Percentiles rank a stretch among this genome's conserved stretches.
Conservation (phyloP, 306 rosid genomes). For the Glycine latifolia region DNA sequence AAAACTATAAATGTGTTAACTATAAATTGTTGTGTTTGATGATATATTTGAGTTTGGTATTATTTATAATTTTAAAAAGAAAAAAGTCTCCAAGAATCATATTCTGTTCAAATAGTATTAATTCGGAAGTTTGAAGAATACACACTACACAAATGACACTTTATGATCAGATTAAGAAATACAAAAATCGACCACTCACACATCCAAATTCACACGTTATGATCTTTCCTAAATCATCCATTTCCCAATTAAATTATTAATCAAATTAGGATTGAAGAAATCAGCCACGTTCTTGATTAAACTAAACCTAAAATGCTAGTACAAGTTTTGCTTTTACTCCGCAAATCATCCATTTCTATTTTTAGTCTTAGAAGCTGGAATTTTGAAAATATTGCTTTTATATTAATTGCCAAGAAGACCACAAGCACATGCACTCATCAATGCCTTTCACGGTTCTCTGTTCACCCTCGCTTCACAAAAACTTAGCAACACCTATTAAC, state of each 20-base stretch:
- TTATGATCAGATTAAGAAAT: neutral
- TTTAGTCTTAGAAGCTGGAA: constrained; percentile 35
- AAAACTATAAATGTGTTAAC: no score
- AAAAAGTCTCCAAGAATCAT: neutral
- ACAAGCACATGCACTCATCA: constrained; percentile 67
- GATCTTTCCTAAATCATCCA: neutral
- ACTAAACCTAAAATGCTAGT: no score
- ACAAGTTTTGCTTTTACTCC: constrained; percentile 5
- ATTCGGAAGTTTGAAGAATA: neutral
- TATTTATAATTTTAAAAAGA: neutral
- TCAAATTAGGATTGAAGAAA: neutral
- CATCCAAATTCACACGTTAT: neutral
- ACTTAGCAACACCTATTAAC: no score
- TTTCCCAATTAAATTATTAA: neutral
- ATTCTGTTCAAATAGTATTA: neutral
- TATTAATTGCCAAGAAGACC: constrained; percentile 39
- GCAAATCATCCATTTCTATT: constrained; percentile 43
- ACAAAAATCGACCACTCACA: neutral
- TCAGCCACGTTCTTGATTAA: neutral
- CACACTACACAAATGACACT: neutral
- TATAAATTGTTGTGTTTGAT: neutral
- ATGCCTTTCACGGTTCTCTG: constrained; percentile 52
- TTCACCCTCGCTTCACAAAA: constrained; percentile 33
- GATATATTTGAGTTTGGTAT: neutral
- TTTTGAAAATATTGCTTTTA: constrained; percentile 13